Conservation (phyloP, 2,329 filamentous ascomycete genomes). For the Septoria linicola region DNA sequence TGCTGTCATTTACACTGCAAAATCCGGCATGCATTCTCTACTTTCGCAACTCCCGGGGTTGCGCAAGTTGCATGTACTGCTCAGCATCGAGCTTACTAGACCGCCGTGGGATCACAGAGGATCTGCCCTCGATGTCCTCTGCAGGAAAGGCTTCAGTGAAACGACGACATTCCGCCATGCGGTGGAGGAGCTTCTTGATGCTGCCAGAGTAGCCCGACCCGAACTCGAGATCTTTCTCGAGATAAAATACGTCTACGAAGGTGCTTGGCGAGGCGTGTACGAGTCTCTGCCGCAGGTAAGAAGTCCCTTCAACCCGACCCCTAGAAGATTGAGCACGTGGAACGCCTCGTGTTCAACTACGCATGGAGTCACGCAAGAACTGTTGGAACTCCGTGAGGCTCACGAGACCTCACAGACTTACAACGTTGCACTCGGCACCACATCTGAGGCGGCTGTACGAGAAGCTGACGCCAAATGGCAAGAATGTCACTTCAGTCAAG, state of each 20-base stretch:
- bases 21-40: conserved; percentile 19
- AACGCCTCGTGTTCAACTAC: not conserved
- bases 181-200: conserved; percentile 16
- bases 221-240: conserved; percentile 13
- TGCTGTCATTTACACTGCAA: conserved; percentile 14
- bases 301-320: not conserved
- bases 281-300: conserved; percentile 9
- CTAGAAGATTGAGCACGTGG: not conserved
- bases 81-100: conserved; percentile 15
- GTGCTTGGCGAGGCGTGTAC: conserved; percentile 17
- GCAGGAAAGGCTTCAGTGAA: conserved; percentile 21
- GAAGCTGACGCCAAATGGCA: conserved; percentile 14
- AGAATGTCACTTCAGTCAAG: conserved; percentile 9
- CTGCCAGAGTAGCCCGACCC: conserved; percentile 5
- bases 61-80: conserved; percentile 12
- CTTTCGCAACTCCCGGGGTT: conserved; percentile 16
- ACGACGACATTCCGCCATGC: conserved; percentile 17
- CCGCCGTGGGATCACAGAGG: conserved; percentile 17
- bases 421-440: conserved; percentile 11
- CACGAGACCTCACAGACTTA: conserved; percentile 4
- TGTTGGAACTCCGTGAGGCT: not conserved
- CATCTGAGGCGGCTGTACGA: not conserved
- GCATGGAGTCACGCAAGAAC: not conserved
- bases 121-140: conserved; percentile 12
- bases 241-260: conserved; percentile 17